Evolutionary conservation across 164 flowering plant genomes (phyloP).

Genomic region (Piper betle): DNA sequence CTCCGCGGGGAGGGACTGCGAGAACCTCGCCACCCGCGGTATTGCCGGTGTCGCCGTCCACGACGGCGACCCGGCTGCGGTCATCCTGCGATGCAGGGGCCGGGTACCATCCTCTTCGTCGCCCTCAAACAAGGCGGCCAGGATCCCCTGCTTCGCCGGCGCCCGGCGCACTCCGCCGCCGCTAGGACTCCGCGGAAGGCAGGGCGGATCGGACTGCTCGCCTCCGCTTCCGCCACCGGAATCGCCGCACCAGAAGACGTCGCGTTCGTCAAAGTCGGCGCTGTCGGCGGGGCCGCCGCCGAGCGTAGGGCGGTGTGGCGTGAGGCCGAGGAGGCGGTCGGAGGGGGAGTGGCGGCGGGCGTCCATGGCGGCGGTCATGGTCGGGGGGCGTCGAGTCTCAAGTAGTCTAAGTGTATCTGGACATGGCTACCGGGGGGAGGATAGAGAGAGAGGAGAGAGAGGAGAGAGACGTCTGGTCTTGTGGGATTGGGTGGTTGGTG

Average conservation of each 20-base stretch:
- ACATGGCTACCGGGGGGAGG: background rate
- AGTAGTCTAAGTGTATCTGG: background rate
- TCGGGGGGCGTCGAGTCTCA: background rate
- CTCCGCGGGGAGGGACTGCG: slow-evolving; percentile 16
- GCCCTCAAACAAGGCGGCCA: slow-evolving; percentile 37
- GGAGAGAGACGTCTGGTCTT: background rate
- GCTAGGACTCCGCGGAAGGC: slow-evolving; percentile 4
- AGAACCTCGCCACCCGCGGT: slow-evolving; percentile 5
- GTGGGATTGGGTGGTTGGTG: background rate
- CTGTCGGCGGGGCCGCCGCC: slow-evolving; percentile 3
- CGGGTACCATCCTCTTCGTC: slow-evolving; percentile 3
- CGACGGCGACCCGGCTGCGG: slow-evolving; percentile 5
- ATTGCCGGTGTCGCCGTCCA: slow-evolving; percentile 24
- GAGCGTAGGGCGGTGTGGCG: slow-evolving; percentile 12
- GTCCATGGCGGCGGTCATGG: slow-evolving; percentile 15
- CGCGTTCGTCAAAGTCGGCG: slow-evolving; percentile 54
- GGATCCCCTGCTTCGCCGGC: slow-evolving; percentile 34
- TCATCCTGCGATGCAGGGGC: background rate
- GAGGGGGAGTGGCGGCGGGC: slow-evolving; percentile 30
- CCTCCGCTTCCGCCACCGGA: too few species aligned
- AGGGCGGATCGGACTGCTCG: slow-evolving; percentile 18
- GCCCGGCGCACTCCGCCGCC: slow-evolving; percentile 9
- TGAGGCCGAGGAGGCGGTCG: slow-evolving; percentile 37
- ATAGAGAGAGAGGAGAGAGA: too few species aligned
- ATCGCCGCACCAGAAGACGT: slow-evolving; percentile 49